These are phyloP conservation scores for Diaporthe citriasiana DNA, from an alignment of 2,329 filamentous ascomycete genomes.

Conservation along the genomic window DNA sequence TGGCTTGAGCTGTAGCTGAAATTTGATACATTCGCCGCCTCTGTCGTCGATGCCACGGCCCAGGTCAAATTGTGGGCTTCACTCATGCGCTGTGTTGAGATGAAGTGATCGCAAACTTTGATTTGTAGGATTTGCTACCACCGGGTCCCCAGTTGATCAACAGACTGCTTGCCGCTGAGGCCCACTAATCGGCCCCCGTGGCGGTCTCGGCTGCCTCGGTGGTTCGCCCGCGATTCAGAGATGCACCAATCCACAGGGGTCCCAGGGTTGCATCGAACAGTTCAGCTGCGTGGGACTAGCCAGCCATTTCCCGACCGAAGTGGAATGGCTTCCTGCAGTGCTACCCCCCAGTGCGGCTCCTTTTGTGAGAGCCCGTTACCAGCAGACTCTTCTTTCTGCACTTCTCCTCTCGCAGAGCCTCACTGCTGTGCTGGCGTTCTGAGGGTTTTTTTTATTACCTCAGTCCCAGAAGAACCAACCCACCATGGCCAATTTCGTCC, in stretches of 20 bases:
- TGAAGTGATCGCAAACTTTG: neutral
- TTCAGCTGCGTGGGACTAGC: slow-evolving; percentile 20
- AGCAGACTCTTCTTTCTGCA: slow-evolving; percentile 6
- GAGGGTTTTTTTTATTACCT: neutral
- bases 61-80: neutral
- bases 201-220: slow-evolving; percentile 24
- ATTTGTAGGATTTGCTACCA: neutral
- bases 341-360: slow-evolving; percentile 37
- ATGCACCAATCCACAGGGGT: slow-evolving; percentile 16
- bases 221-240: slow-evolving; percentile 17
- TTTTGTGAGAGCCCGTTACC: neutral
- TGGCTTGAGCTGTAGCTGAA: neutral
- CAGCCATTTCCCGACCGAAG: slow-evolving; percentile 34
- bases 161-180: slow-evolving; percentile 19
- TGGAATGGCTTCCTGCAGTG: slow-evolving; percentile 41
- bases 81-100: neutral
- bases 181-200: slow-evolving; percentile 27
- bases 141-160: slow-evolving; percentile 2
- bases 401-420: slow-evolving; percentile 30
- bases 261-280: slow-evolving; percentile 21
- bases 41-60: neutral
- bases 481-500: neutral
- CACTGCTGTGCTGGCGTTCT: neutral
- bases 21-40: neutral
- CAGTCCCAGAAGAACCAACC: neutral